These are phyloP conservation scores for Penicillium rolfsii DNA, from an alignment of 2,329 filamentous ascomycete genomes.

Conservation along the genomic window DNA sequence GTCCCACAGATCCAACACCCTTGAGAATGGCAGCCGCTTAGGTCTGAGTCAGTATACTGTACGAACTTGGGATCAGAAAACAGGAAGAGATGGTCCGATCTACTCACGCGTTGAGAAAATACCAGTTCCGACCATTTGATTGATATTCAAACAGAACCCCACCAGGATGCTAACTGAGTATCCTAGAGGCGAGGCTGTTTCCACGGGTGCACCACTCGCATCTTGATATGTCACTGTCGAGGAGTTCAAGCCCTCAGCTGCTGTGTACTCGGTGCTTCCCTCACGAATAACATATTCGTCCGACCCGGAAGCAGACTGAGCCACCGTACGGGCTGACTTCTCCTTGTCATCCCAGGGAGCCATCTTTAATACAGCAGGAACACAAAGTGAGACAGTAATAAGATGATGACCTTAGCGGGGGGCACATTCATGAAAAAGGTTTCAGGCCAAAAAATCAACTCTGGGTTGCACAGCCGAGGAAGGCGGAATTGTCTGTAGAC, in stretches of 20 bases:
- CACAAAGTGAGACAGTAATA: background rate
- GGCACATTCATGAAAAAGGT: background rate
- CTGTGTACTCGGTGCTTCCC: conserved; percentile 10
- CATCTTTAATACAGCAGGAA: background rate
- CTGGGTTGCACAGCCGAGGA: background rate
- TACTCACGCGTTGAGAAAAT: conserved; percentile 66
- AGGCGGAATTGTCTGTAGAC: too few relatives aligned
- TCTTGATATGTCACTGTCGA: conserved; percentile 61
- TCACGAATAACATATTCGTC: conserved; percentile 4
- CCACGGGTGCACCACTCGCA: conserved; percentile 64
- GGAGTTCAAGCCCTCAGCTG: conserved; percentile 46
- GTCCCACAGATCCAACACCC: conserved; percentile 64
- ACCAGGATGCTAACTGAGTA: conserved; percentile 61
- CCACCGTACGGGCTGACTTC: background rate
- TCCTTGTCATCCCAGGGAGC: conserved; percentile 1
- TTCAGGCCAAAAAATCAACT: background rate
- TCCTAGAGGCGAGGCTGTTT: conserved; percentile 61
- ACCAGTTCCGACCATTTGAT: conserved; percentile 66
- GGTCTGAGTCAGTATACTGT: background rate
- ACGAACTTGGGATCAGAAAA: background rate
- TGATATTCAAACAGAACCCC: conserved; percentile 64
- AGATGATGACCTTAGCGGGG: background rate
- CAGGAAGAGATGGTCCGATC: background rate
- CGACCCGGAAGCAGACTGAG: background rate
- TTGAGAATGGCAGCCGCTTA: conserved; percentile 61